Conservation (phyloP, 495 filamentous ascomycete species). For the Aspergillus heteromorphus region DNA sequence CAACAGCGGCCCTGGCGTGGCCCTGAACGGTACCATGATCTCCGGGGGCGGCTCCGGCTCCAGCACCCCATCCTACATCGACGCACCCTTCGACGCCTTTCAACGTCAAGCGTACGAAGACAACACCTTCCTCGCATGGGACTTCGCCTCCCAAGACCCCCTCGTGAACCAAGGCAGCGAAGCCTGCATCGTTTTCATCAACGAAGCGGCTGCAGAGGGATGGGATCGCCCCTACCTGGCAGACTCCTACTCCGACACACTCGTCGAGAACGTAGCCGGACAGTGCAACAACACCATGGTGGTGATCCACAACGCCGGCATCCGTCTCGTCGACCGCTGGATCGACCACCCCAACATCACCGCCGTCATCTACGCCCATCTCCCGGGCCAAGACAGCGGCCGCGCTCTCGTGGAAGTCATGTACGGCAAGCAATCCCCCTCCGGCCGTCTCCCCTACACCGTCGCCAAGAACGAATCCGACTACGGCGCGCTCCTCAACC, state of each 20-base stretch:
- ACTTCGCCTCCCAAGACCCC: slow-evolving; percentile 38
- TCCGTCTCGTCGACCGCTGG: slow-evolving; percentile 37
- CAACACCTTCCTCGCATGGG: slow-evolving; percentile 35
- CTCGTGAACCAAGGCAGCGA: slow-evolving; percentile 40
- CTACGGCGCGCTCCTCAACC: slow-evolving; percentile 55
- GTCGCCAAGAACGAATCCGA: slow-evolving; percentile 66
- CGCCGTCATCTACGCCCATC: slow-evolving; percentile 67
- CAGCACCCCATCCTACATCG: slow-evolving; percentile 53
- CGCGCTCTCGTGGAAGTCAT: slow-evolving; percentile 68
- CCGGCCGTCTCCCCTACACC: slow-evolving; percentile 73
- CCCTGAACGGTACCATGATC: slow-evolving; percentile 55
- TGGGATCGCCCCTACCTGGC: slow-evolving; percentile 17
- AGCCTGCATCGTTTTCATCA: slow-evolving; percentile 59
- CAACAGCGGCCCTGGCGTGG: neutral
- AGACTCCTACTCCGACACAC: slow-evolving; percentile 40
- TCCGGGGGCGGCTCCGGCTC: slow-evolving; percentile 60
- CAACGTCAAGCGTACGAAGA: slow-evolving; percentile 43
- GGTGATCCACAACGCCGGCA: slow-evolving; percentile 40
- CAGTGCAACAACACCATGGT: slow-evolving; percentile 53
- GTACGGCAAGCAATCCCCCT: slow-evolving; percentile 66
- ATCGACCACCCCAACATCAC: slow-evolving; percentile 56
- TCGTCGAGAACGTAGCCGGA: slow-evolving; percentile 53
- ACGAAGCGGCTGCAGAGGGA: slow-evolving; percentile 55
- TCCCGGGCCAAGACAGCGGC: slow-evolving; percentile 80
- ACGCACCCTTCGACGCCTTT: slow-evolving; percentile 52